Percentiles rank a stretch among this genome's conserved stretches.
These are phyloP conservation scores for Hymenoscyphus salicellus DNA, from an alignment of 2,329 filamentous ascomycete genomes.

Conservation along the genomic window DNA sequence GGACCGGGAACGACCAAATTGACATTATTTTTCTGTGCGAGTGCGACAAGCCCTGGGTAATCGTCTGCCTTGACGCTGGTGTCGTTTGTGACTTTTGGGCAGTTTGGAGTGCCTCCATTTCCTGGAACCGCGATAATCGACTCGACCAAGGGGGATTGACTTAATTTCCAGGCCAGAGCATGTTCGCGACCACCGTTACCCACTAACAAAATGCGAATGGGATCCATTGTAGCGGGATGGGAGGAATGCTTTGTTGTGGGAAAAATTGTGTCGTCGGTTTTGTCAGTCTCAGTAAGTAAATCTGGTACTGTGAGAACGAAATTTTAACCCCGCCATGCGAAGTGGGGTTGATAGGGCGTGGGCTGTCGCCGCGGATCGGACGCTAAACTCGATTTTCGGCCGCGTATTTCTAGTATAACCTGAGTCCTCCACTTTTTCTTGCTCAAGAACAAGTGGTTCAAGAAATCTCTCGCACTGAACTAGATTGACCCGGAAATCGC, in stretches of 20 bases:
- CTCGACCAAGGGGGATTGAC: conserved; percentile 75
- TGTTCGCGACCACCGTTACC: conserved; percentile 95
- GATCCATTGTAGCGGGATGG: conserved; percentile 20
- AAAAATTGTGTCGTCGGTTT: not conserved
- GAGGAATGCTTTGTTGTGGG: not conserved
- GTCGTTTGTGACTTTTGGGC: conserved; percentile 71
- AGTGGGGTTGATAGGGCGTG: not conserved
- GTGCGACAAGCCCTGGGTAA: conserved; percentile 70
- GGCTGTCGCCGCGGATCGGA: not conserved
- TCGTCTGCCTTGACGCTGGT: conserved; percentile 65
- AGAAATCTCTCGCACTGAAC: not conserved
- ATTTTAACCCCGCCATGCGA: not conserved
- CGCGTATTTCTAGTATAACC: not conserved
- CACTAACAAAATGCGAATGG: conserved; percentile 70
- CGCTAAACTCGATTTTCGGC: not conserved
- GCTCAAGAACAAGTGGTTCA: not conserved
- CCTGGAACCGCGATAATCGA: conserved; percentile 71
- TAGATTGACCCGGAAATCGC: not conserved
- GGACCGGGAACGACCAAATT: conserved; percentile 88
- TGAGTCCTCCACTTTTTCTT: not conserved
- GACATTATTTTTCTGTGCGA: conserved; percentile 69
- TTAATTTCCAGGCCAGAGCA: conserved; percentile 89
- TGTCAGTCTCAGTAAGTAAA: not conserved
- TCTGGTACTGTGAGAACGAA: not conserved
- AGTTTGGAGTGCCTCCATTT: conserved; percentile 79